Percentiles rank a stretch among this genome's conserved stretches.
phyloP scores from a whole-genome alignment of 164 flowering plant species.

The Tinospora cordifolia region DNA sequence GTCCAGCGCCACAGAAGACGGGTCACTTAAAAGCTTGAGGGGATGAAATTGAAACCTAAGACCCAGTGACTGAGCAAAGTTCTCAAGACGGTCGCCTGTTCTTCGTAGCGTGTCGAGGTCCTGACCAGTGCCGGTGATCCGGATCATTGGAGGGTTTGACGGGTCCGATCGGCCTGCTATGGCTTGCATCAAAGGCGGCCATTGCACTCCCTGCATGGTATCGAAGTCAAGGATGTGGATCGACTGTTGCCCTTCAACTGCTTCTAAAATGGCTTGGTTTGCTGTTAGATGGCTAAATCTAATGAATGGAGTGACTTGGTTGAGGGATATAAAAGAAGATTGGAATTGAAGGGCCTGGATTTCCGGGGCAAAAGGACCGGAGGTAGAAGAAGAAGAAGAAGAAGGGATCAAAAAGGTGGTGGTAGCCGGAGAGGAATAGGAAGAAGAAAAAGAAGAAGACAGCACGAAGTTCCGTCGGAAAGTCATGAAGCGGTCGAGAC shows the following conservation, averaged over 20 bases:
- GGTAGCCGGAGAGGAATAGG: not conserved
- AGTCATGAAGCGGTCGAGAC: slow-evolving; percentile 19
- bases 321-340: slow-evolving; percentile 62
- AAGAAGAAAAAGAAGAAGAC: slow-evolving; percentile 4
- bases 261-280: slow-evolving; percentile 87
- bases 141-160: slow-evolving; percentile 37
- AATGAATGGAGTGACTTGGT: slow-evolving; percentile 80
- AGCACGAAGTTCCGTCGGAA: slow-evolving; percentile 1
- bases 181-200: slow-evolving; percentile 94
- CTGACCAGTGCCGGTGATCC: slow-evolving; percentile 73
- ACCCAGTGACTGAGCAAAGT: slow-evolving; percentile 71
- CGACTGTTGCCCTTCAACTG: slow-evolving; percentile 43
- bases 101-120: slow-evolving; percentile 41
- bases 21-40: slow-evolving; percentile 30
- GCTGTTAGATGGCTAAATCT: slow-evolving; percentile 86
- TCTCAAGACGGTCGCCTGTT: slow-evolving; percentile 72
- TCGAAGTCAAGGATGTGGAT: slow-evolving; percentile 83
- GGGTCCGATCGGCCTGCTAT: slow-evolving; percentile 42
- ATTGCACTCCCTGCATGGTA: slow-evolving; percentile 88
- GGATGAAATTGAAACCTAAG: slow-evolving; percentile 71
- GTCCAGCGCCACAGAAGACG: slow-evolving; percentile 15
- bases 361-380: not conserved
- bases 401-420: not conserved
- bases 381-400: not conserved
- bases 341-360: slow-evolving; percentile 17